Evolutionary conservation across 352 stramenopile species (phyloP), one percentile per base, ranked within the genome.

Genomic region (Pythium dissotocum): DNA sequence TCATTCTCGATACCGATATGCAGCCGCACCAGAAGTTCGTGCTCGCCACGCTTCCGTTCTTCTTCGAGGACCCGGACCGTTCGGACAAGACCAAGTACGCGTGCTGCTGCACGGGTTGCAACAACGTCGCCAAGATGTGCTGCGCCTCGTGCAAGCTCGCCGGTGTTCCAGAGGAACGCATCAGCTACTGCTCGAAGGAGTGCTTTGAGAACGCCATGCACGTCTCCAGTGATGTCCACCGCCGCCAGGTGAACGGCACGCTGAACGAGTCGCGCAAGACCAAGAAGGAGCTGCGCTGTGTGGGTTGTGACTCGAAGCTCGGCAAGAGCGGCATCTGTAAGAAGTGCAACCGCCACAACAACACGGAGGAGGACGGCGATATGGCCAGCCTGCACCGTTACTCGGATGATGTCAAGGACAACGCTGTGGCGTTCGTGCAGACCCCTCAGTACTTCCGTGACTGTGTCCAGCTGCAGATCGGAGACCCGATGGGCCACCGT

Each of bases 1-100:
- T 95, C 28, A 93, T 95, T 56, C 64, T 94, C 3, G 85, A 95
- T 73, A 91, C 80, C 18, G 87, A 94, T 46, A 95, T 95, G 87
- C 84, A 93, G 67, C 85, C 85, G 46, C 81, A 93, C 61, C 71
- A 76, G 18, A 93, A 91, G 73, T 93, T 91, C 42, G 66, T 93
- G 56, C 65, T 93, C 7, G 83, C 83, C 14, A 90, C 80, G 28
- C 70, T 93, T 9, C 85, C 85, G 7, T 93, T 93, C 69, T 93
- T 93, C 75, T 93, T 93, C 32, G 81, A 90, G 53, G 83, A 91
- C 16, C 80, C 88, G 55, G 85, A 93, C 44, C 80, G 83, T 28
- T 69, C 77, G 60, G 79, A 89, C 64, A 93, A 93, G 77, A 78
- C 73, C 67, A 82, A 79, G 63, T 82, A 77, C 65, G 54, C 70